Evolutionary conservation across 2,329 filamentous ascomycete species (phyloP), one percentile per base, ranked within the genome.

Genomic region (Cladophialophora psammophila): DNA sequence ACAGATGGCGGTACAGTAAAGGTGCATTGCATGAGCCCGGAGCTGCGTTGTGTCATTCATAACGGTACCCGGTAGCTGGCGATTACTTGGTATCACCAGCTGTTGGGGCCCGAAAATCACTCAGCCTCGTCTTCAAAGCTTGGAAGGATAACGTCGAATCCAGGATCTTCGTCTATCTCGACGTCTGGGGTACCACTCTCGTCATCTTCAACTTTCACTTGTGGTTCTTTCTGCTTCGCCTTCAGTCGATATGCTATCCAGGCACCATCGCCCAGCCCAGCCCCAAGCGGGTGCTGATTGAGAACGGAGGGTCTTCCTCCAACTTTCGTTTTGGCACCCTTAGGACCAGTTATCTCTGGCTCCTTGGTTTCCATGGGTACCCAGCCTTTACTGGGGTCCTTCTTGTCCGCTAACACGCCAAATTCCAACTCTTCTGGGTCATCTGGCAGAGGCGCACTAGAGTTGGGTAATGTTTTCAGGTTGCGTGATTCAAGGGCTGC

Each of bases 381-480:
- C 84, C 84, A 87, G 53, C 84, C 85, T 71, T 83, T 82, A 20
- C 77, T 78, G 5, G 78, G 70, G 66, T 87, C 83, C 64, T 82
- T 80, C 40, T 75, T 75, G 74, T 86, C 83, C 34, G 80, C 74
- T 0, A 80, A 80, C 5, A 83, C 73, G 1, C 81, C 85, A 31
- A 87, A 75, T 42, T 83, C 78, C 48, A 87, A 78, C 5, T 81
- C 75, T 0, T 78, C 73, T 0, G 79, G 68, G 64, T 80, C 63
- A 64, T 77, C 70, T 38, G 84, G 80, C 3, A 73, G 69, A 38
- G 63, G 81, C 36, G 9, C 70, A 75, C 59, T 79, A 78, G 56
- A 83, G 78, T 50, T 80, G 6, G 71, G 70, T n/a, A 74, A 31
- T 32, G 64, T 69, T 4, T 66, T 75, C 12, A 82, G 68, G 3